Conservation (phyloP, 257 asterid species). For the Solanum tarijense region DNA sequence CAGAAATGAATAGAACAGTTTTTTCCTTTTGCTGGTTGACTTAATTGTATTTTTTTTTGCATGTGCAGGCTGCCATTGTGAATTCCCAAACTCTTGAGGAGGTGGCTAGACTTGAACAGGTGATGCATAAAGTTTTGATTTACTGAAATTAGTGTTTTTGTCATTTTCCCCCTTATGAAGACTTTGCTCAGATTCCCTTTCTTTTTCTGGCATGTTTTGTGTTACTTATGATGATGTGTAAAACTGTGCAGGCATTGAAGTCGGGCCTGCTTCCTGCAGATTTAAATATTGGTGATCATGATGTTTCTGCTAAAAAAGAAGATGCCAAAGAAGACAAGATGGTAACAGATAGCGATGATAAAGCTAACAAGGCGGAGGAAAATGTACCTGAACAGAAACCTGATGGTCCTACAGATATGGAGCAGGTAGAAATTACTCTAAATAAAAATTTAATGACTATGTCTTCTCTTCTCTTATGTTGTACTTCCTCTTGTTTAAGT, state of each 20-base stretch:
- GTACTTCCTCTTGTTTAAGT: not conserved
- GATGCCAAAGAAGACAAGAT: constrained; percentile 42
- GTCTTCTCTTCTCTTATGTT: not conserved
- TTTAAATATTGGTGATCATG: constrained; percentile 35
- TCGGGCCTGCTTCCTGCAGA: constrained; percentile 97
- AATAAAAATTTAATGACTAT: not conserved
- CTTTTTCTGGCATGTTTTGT: not conserved
- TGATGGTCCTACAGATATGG: constrained; percentile 68
- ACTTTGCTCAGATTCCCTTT: not conserved
- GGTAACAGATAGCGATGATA: constrained; percentile 39
- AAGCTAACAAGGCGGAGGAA: constrained; percentile 27
- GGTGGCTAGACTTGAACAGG: constrained; percentile 99
- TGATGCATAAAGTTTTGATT: constrained; percentile 8
- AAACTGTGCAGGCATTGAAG: constrained; percentile 62
- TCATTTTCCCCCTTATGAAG: not conserved
- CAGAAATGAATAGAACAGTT: not conserved
- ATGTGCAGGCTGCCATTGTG: constrained; percentile 90
- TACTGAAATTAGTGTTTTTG: not conserved
- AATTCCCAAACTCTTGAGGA: constrained; percentile 97
- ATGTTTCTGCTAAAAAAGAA: constrained; percentile 28
- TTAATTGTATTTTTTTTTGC: not conserved
- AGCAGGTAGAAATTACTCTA: constrained; percentile 41
- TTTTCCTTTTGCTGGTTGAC: not conserved
- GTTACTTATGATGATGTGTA: not conserved
- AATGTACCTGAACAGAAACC: constrained; percentile 35